Evolutionary conservation across 371 early-diverging fungal genomes (phyloP).

Genomic region (Zychaea mexicana): DNA sequence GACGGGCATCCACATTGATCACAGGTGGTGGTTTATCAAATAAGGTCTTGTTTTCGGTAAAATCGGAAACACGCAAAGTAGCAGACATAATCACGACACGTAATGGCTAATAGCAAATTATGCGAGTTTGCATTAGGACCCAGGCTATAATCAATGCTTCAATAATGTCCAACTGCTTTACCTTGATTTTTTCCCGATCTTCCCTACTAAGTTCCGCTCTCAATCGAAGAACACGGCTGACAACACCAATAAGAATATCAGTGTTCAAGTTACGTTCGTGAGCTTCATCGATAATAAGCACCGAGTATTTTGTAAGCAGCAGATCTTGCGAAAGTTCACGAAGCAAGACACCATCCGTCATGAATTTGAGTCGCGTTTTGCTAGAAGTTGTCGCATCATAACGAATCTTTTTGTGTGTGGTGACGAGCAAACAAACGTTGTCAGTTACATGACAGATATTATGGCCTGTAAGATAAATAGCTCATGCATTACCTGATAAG

Average conservation of each 20-base stretch:
- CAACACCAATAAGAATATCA: constrained; percentile 96
- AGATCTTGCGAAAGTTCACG: constrained; percentile 92
- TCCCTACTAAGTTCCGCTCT: constrained; percentile 63
- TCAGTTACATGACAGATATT: too few species aligned
- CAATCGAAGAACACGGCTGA: constrained; percentile 79
- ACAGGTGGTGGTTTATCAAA: constrained; percentile 83
- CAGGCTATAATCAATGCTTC: not conserved
- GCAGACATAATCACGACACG: constrained; percentile 99
- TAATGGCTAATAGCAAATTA: constrained; percentile 61
- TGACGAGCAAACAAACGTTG: too few species aligned
- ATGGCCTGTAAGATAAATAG: too few species aligned
- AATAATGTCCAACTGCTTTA: not conserved
- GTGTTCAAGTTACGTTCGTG: constrained; percentile 99
- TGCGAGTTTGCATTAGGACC: not conserved
- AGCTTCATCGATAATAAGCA: constrained; percentile 98
- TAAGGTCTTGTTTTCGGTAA: constrained; percentile 81
- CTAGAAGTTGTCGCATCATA: constrained; percentile 84
- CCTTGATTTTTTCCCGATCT: constrained; percentile 58
- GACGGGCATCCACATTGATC: constrained; percentile 93
- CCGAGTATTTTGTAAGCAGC: constrained; percentile 89
- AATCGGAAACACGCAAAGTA: constrained; percentile 92
- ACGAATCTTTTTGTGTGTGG: constrained; percentile 65
- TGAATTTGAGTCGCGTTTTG: constrained; percentile 92
- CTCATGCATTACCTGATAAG: constrained; percentile 59
- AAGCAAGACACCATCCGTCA: constrained; percentile 99